Conservation (phyloP, 176 grass and related monocot genomes). For the Alloteropsis semialata region DNA sequence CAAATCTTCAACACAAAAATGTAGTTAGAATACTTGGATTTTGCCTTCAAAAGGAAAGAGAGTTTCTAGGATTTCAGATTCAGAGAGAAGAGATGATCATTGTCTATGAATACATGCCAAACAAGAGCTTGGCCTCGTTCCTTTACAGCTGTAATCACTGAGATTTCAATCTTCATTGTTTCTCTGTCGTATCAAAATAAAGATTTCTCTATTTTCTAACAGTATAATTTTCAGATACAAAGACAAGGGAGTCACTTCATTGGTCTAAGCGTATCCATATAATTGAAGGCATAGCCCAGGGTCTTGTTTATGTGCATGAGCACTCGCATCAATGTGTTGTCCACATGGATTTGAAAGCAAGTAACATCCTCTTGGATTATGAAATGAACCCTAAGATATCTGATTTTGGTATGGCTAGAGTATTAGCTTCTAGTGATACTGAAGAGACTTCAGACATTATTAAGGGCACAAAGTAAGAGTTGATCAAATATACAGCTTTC, state of each 20-base stretch:
- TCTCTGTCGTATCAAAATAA: neutral
- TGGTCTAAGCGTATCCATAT: constrained; percentile 4
- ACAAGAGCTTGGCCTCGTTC: constrained; percentile 7
- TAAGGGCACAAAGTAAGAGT: constrained; percentile 9
- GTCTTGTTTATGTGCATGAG: constrained; percentile 28
- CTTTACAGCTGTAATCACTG: too few relatives aligned
- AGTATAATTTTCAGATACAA: neutral
- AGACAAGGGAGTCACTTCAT: neutral
- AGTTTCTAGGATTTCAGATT: too few relatives aligned
- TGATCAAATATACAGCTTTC: neutral
- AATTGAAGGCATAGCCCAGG: constrained; percentile 29
- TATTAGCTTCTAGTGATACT: constrained; percentile 5
- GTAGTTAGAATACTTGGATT: constrained; percentile 22
- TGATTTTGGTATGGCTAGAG: constrained; percentile 23
- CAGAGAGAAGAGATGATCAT: constrained; percentile 16
- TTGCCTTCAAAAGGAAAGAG: neutral
- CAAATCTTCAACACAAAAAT: constrained; percentile 24
- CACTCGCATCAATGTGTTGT: constrained; percentile 17
- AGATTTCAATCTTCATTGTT: neutral
- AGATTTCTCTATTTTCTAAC: too few relatives aligned
- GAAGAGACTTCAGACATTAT: neutral
- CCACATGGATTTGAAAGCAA: constrained; percentile 30
- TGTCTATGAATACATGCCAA: constrained; percentile 20
- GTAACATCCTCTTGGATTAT: constrained; percentile 7
- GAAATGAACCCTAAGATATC: constrained; percentile 25